Base-by-base conservation (phyloP, 352 stramenopile species). In the Elongisporangium anandrum region DNA sequence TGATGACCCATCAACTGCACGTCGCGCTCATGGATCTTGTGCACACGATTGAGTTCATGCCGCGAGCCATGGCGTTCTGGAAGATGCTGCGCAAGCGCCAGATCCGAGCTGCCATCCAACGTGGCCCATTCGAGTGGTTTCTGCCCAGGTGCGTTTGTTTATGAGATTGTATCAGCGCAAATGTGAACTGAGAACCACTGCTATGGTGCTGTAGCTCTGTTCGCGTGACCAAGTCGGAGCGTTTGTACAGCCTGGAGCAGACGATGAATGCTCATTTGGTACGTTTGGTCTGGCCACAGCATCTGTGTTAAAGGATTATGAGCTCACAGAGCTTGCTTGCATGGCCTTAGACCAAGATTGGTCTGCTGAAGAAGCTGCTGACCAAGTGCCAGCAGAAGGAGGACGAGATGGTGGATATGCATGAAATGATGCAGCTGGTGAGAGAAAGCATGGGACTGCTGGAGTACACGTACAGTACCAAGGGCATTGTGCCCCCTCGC, bases 201-300 rank as follows among this genome's bases (percentile, higher is more conserved):
- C 4, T 39, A 39, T 1, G 5, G 5, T 58, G 12, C 16, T 45
- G 21, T 8, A 82, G 82, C 7, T 72, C 73, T 9, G 61, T 86
- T 54, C 70, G 68, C 13, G 81, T 91, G 26, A 73, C 75, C 1
- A 68, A 86, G 12, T 59, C 72, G 23, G 83, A 93, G 61, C 68
- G 72, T 34, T 78, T 91, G 52, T 69, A 70, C 52, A 88, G 79
- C 54, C 72, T 93, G 56, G 68, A 89, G 54, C 70, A 80, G 19
- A 91, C 83, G 47, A 63, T 93, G 26, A 78, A 88, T 48, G 70
- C 74, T 3, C 69, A 87, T 57, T 63, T 93, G 72, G 83, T 93
- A 61, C 24, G 64, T 53, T 13, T 23, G 34, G 53, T 1, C 1
- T 59, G 15, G 8, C 45, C 19, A 3, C 21, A 8, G 17, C 9